These are phyloP conservation scores for Claviceps sp. DNA, from an alignment of 2,329 filamentous ascomycete genomes.

Conservation along the genomic window DNA sequence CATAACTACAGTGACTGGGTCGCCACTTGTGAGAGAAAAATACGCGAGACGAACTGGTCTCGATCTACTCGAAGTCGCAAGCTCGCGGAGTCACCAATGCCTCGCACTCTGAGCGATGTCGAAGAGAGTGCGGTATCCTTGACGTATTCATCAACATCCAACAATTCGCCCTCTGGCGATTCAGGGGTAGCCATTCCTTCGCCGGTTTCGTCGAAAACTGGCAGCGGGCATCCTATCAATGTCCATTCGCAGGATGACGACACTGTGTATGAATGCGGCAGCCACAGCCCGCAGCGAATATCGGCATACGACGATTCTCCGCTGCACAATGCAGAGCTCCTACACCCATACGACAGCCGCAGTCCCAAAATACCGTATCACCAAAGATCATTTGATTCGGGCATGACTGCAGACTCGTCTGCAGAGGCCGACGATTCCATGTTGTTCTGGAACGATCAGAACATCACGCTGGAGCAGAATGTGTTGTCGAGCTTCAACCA, in stretches of 20 bases:
- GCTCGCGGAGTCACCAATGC: neutral
- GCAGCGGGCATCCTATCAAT: too few relatives aligned
- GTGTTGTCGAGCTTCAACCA: constrained; percentile 4
- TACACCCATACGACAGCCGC: neutral
- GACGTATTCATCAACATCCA: too few relatives aligned
- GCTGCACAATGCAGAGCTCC: neutral
- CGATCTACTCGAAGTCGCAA: neutral
- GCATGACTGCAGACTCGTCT: constrained; percentile 1
- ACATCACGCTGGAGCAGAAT: constrained; percentile 4
- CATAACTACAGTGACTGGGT: constrained; percentile 69
- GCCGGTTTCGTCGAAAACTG: too few relatives aligned
- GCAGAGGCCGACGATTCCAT: neutral
- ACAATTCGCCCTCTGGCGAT: too few relatives aligned
- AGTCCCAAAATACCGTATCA: neutral
- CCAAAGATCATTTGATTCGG: neutral
- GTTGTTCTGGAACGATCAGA: neutral
- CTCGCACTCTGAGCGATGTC: neutral
- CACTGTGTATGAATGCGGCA: neutral
- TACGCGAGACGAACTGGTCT: constrained; percentile 52
- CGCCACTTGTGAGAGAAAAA: constrained; percentile 58
- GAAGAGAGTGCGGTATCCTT: neutral
- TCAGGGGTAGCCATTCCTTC: too few relatives aligned
- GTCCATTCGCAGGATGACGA: neutral
- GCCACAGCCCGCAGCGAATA: neutral
- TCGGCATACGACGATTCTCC: neutral